Base-by-base conservation (phyloP, 2,329 filamentous ascomycete species). In the Aspergillus novoparasiticus region DNA sequence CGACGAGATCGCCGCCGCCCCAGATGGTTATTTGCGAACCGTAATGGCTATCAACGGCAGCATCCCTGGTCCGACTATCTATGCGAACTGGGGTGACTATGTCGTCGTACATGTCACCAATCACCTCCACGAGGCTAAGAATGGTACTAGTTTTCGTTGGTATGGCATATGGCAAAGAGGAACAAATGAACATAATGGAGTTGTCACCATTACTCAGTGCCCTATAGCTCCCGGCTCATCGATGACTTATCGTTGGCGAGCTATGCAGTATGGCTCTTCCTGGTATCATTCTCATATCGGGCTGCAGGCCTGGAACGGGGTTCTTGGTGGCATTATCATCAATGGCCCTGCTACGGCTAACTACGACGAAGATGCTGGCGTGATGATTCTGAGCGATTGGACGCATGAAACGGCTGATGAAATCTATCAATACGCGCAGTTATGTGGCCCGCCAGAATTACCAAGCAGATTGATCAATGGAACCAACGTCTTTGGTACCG, bases 371-470 rank as follows among this genome's bases (percentile, higher is more conserved):
- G 69, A 70, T 71, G 26, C 75, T n/a, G 70, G 69, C 11, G 54
- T 65, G 11, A 4, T 82, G 6, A 73, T 80, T 26, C 68, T 82
- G 23, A 73, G 79, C 43, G 80, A 71, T 57, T 72, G 68, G 65
- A 64, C 61, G n/a, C 66, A 71, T 28, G 12, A 11, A 11, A 12
- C 26, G 6, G 12, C 16, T 3, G 19, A n/a, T n/a, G n/a, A 19
- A 11, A n/a, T 11, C 6, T 45, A n/a, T 8, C 16, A 45, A 11
- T 11, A 4, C 19, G n/a, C 19, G 6, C 43, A 45, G 43, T 1
- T n/a, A 21, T 23, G 16, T 2, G 43, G 43, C 8, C 19, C n/a
- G 6, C 19, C 43, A 4, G n/a, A 45, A 6, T 45, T n/a, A 21
- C 5, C 21, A 6, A 45, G 2, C 19, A 9, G 6, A 11, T 56